A percentile compares a stretch with the other conserved stretches of the same genome.
phyloP scores from a whole-genome alignment of 139 green algal genomes.

The Zygnema cylindricum region DNA sequence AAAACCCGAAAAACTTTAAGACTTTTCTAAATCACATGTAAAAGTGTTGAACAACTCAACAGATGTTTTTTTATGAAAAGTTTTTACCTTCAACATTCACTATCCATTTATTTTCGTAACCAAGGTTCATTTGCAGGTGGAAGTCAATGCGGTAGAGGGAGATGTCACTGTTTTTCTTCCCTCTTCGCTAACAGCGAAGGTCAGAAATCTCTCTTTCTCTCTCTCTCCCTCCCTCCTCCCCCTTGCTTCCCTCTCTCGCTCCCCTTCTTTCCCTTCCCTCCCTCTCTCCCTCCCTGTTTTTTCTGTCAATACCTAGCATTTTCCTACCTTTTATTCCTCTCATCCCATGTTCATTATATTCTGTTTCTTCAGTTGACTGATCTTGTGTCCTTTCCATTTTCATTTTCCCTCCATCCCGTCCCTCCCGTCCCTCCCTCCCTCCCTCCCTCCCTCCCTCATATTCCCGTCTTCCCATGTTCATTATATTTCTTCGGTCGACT shows the following conservation, averaged over 20 bases:
- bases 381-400: background rate
- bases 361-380: background rate
- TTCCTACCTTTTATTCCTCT: too few species aligned
- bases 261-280: too few species aligned
- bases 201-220: background rate
- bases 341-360: background rate
- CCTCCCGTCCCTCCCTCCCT: background rate
- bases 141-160: background rate
- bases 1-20: background rate
- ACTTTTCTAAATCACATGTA: too few species aligned
- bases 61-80: background rate
- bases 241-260: background rate
- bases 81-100: background rate
- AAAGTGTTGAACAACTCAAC: too few species aligned
- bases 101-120: too few species aligned
- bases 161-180: background rate
- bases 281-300: too few species aligned
- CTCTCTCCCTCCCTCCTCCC: background rate
- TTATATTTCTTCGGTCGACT: too few species aligned
- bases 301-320: too few species aligned
- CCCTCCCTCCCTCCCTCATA: background rate
- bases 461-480: background rate
- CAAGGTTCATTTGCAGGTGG: background rate
- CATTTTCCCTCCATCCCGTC: background rate
- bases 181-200: background rate